phyloP scores from a whole-genome alignment of 2,329 filamentous ascomycete species.

The Metarhizium robertsii region DNA sequence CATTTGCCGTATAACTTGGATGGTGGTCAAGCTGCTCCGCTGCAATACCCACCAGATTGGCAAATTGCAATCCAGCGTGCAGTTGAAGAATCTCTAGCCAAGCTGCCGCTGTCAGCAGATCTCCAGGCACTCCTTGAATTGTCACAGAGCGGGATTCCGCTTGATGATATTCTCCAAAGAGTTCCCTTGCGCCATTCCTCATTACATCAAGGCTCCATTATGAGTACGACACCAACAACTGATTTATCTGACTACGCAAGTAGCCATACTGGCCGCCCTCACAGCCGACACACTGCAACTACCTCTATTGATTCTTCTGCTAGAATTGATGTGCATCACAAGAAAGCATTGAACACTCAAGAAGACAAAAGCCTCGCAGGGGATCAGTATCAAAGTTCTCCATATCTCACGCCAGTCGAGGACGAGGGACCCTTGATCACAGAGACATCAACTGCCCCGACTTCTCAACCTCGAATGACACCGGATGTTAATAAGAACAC shows the following conservation, averaged over 20 bases:
- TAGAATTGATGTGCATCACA: constrained; percentile 8
- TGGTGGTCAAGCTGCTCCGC: neutral
- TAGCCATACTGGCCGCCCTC: constrained; percentile 27
- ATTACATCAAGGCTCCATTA: constrained; percentile 27
- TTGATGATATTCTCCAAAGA: constrained; percentile 4
- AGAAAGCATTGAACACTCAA: neutral
- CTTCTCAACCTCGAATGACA: neutral
- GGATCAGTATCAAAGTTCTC: neutral
- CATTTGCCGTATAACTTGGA: neutral
- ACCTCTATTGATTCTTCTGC: constrained; percentile 30
- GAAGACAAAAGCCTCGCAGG: constrained; percentile 3
- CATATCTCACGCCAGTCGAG: neutral
- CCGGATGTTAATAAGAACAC: neutral
- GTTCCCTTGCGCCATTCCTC: constrained; percentile 6
- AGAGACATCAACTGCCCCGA: neutral
- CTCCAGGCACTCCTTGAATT: constrained; percentile 5
- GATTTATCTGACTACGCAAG: constrained; percentile 28
- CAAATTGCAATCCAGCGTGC: constrained; percentile 5
- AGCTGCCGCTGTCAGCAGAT: constrained; percentile 3
- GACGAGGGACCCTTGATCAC: neutral
- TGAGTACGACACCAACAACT: constrained; percentile 31
- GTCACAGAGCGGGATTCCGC: neutral
- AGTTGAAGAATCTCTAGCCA: constrained; percentile 6
- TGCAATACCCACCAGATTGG: neutral
- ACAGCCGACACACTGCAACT: constrained; percentile 33